Evolutionary conservation across 2,329 filamentous ascomycete genomes (phyloP).

Genomic region (Aspergillus glaucus): DNA sequence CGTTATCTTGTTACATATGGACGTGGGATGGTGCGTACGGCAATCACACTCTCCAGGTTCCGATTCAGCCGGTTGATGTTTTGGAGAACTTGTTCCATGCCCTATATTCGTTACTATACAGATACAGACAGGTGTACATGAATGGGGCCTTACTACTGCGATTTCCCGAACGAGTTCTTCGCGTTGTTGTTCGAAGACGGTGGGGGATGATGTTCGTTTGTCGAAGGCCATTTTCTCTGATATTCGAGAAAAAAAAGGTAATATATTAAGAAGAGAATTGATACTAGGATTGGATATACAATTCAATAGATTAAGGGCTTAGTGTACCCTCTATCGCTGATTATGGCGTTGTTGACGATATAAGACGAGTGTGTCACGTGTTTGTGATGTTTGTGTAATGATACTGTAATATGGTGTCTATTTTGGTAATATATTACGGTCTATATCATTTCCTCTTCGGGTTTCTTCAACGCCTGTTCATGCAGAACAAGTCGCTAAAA

Average conservation of each 20-base stretch:
- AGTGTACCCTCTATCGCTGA: too few relatives aligned
- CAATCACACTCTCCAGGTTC: slow-evolving; percentile 82
- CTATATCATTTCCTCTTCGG: too few relatives aligned
- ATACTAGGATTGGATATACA: too few relatives aligned
- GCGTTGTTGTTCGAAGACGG: slow-evolving; percentile 39
- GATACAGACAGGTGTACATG: neutral
- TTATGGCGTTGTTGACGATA: too few relatives aligned
- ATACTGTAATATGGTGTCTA: neutral
- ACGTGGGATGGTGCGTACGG: slow-evolving; percentile 49
- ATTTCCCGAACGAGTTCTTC: slow-evolving; percentile 39
- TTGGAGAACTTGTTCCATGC: slow-evolving; percentile 81
- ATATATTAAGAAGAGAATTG: too few relatives aligned
- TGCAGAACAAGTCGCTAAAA: neutral
- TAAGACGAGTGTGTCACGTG: neutral
- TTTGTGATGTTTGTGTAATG: neutral
- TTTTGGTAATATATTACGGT: neutral
- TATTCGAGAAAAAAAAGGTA: too few relatives aligned
- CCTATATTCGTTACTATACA: slow-evolving; percentile 32
- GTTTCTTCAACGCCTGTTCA: too few relatives aligned
- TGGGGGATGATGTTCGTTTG: slow-evolving; percentile 18
- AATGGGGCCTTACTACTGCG: slow-evolving; percentile 30
- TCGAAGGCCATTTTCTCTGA: neutral
- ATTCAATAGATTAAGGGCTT: neutral
- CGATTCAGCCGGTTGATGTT: slow-evolving; percentile 96
- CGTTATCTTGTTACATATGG: neutral